Conservation (phyloP, 1,284 basidiomycete species). For the Sporisorium scitamineum region DNA sequence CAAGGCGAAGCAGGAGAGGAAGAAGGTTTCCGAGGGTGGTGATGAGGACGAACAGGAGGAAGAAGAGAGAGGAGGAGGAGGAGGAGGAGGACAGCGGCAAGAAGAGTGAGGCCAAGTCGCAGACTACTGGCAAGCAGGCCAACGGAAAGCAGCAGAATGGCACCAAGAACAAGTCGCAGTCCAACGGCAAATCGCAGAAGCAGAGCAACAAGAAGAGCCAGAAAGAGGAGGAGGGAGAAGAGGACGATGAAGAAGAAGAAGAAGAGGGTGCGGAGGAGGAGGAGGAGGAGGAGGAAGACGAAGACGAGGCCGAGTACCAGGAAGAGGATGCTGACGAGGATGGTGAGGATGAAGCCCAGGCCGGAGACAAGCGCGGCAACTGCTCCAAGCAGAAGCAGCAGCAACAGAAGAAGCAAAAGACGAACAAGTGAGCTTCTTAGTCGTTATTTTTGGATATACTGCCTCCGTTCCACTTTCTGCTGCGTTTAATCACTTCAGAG, state of each 20-base stretch:
- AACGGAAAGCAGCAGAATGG: slow-evolving; percentile 20
- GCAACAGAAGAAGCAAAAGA: slow-evolving; percentile 49
- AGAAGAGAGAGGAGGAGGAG: slow-evolving; percentile 13
- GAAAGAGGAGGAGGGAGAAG: slow-evolving; percentile 15
- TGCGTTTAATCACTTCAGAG: slow-evolving; percentile 3
- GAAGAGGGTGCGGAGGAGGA: slow-evolving; percentile 18
- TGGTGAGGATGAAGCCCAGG: slow-evolving; percentile 19
- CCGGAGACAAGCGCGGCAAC: slow-evolving; percentile 35
- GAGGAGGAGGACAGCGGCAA: slow-evolving; percentile 7
- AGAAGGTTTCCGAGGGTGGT: slow-evolving; percentile 24
- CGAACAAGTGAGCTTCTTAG: slow-evolving; percentile 15
- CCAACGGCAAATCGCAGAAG: slow-evolving; percentile 12
- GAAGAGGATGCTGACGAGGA: slow-evolving; percentile 9
- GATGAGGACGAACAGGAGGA: slow-evolving; percentile 14
- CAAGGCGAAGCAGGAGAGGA: slow-evolving; percentile 34
- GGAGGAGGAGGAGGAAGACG: slow-evolving; percentile 13
- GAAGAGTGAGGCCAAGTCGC: slow-evolving; percentile 14
- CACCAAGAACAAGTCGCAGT: slow-evolving; percentile 16
- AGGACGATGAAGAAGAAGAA: slow-evolving; percentile 17
- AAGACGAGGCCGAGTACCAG: slow-evolving; percentile 12
- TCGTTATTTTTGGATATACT: not conserved
- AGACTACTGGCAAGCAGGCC: slow-evolving; percentile 13
- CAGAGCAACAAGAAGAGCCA: slow-evolving; percentile 12
- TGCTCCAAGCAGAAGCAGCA: slow-evolving; percentile 31
- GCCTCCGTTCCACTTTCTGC: not conserved